phyloP scores from a whole-genome alignment of 164 flowering plant genomes.

The Stephania cephalantha region DNA sequence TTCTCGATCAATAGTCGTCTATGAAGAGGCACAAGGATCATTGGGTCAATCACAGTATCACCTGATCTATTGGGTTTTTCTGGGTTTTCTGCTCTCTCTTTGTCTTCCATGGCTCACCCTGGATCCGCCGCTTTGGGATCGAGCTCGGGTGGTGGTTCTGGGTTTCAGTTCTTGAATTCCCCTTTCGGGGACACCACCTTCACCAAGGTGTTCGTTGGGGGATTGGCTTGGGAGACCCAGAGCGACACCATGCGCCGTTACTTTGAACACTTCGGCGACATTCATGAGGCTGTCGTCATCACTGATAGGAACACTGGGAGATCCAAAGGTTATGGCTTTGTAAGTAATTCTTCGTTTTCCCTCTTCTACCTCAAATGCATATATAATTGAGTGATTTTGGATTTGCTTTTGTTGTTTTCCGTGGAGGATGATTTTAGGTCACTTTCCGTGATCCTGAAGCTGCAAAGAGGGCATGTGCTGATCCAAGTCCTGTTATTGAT shows the following conservation, averaged over 20 bases:
- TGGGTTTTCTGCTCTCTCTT: not conserved
- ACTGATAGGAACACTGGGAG: conserved; percentile 89
- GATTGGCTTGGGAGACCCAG: conserved; percentile 98
- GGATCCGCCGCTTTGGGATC: conserved; percentile 47
- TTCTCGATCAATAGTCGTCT: not conserved
- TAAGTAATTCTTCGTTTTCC: conserved; percentile 37
- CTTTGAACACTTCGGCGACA: conserved; percentile 94
- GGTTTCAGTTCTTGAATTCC: conserved; percentile 68
- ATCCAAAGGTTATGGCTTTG: conserved; percentile 98
- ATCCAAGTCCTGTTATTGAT: conserved; percentile 82
- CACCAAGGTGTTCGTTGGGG: conserved; percentile 96
- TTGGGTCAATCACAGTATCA: conserved; percentile 30
- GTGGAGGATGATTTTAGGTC: conserved; percentile 84
- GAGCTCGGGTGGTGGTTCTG: conserved; percentile 51
- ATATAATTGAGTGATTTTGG: conserved; percentile 15
- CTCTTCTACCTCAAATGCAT: not conserved
- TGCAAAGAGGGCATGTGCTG: conserved; percentile 85
- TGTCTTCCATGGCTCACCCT: conserved; percentile 53
- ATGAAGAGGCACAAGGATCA: conserved; percentile 3
- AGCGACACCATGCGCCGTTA: conserved; percentile 78
- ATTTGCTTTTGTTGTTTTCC: conserved; percentile 28
- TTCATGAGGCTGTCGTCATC: conserved; percentile 96
- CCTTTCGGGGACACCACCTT: conserved; percentile 91
- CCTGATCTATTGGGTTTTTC: conserved; percentile 16
- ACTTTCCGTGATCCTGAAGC: conserved; percentile 87